Evolutionary conservation across 202 grass and related monocot species (phyloP), one percentile per base, ranked within the genome.

Genomic region (Setaria italica): DNA sequence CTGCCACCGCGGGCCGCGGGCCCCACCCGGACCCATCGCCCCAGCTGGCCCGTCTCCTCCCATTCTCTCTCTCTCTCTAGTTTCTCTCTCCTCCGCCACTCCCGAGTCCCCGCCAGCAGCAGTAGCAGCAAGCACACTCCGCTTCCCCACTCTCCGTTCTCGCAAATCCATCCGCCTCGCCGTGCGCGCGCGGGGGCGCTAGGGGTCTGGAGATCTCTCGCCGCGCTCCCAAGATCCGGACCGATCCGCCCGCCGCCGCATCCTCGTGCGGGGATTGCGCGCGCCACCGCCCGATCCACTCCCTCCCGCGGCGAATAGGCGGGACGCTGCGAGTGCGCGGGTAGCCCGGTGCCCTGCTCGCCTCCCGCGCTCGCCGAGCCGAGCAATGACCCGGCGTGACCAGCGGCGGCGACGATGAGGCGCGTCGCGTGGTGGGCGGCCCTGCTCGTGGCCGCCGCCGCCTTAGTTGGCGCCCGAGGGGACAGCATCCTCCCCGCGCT

Each of bases 151-250:
- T 14, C 45, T 3, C 78, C 78, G 15, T 34, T 5, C 82, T 49
- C 54, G 6, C 46, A 55, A 11, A 3, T 33, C 43, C 29, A 72
- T 19, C 70, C 47, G 21, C n/a, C 46, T 39, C 32, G 58, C 8
- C 17, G 50, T n/a, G 21, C 25, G 30, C 55, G 29, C 9, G 57
- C 20, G 11, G 16, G 8, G 8, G 62, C 29, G 37, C 72, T 86
- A 83, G 88, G 83, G 79, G 73, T 71, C 82, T 11, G 5, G 49
- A 78, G 84, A 86, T 90, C 84, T 47, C 12, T 46, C 14, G 20
- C 63, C 35, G 46, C 17, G 25, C 54, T 15, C 16, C 15, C 48
- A 72, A 50, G 72, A 86, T 86, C 83, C 72, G 32, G n/a, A 2
- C 43, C 15, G 43, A 70, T 70, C 72, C 59, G 57, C 12, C 33